These are phyloP conservation scores for Cyberlindnera mycetangii DNA, from an alignment of 805 yeast species.

Conservation along the genomic window DNA sequence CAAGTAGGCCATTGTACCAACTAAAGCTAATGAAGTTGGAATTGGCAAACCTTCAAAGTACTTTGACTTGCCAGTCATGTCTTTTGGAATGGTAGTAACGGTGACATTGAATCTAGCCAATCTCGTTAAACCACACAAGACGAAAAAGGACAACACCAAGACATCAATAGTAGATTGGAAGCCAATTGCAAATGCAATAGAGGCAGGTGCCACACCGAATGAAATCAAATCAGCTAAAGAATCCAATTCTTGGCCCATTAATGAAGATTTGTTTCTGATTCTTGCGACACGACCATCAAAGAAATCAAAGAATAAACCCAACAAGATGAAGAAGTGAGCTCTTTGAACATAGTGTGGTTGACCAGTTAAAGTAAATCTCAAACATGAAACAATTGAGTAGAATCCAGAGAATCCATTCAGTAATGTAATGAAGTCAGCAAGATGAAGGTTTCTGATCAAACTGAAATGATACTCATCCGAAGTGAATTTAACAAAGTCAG, in stretches of 20 bases:
- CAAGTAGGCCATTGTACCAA: conserved; percentile 65
- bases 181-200: conserved; percentile 89
- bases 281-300: conserved; percentile 98
- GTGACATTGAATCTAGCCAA: conserved; percentile 95
- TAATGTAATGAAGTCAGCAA: conserved; percentile 95
- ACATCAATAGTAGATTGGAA: conserved; percentile 82
- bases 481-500: conserved; percentile 75
- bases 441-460: conserved; percentile 80
- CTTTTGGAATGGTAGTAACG: conserved; percentile 90
- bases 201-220: conserved; percentile 94
- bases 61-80: conserved; percentile 77
- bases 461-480: conserved; percentile 83
- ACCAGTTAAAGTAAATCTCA: conserved; percentile 73
- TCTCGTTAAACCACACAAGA: conserved; percentile 89
- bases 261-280: conserved; percentile 82
- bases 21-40: conserved; percentile 80
- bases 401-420: conserved; percentile 94
- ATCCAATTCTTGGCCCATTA: conserved; percentile 97
- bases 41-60: conserved; percentile 97
- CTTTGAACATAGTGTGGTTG: conserved; percentile 72
- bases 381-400: conserved; percentile 81
- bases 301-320: conserved; percentile 93
- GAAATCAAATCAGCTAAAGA: conserved; percentile 93
- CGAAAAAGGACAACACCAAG: conserved; percentile 74
- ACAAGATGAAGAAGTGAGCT: conserved; percentile 84